These are phyloP conservation scores for Singerocomus inundabilis DNA, from an alignment of 1,284 basidiomycete genomes.

Conservation along the genomic window DNA sequence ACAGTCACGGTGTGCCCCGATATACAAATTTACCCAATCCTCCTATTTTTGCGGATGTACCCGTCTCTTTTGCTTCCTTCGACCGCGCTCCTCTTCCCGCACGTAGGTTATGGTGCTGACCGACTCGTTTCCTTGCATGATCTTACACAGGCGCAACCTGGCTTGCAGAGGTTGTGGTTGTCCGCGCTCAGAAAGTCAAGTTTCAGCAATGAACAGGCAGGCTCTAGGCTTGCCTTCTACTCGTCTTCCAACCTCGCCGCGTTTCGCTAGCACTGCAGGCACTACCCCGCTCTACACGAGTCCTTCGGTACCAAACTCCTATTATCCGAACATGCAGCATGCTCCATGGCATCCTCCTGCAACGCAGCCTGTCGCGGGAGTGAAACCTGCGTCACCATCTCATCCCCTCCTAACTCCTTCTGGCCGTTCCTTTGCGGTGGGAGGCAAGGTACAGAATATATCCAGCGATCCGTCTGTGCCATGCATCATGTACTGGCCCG, in stretches of 20 bases:
- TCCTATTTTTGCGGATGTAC: slow-evolving; percentile 20
- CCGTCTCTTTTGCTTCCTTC: slow-evolving; percentile 13
- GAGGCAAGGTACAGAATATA: slow-evolving; percentile 75
- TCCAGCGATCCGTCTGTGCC: slow-evolving; percentile 66
- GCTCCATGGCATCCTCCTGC: slow-evolving; percentile 14
- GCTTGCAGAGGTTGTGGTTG: slow-evolving; percentile 72
- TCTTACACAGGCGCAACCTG: slow-evolving; percentile 62
- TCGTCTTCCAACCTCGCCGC: slow-evolving; percentile 43
- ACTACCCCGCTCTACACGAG: slow-evolving; percentile 11
- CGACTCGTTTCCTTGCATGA: slow-evolving; percentile 45
- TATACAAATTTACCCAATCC: slow-evolving; percentile 26
- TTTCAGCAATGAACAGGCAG: slow-evolving; percentile 32
- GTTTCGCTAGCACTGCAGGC: slow-evolving; percentile 35
- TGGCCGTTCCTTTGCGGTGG: slow-evolving; percentile 66
- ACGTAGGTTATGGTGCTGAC: slow-evolving; percentile 37
- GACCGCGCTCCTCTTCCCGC: slow-evolving; percentile 8
- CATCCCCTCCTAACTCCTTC: slow-evolving; percentile 77
- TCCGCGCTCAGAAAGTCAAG: slow-evolving; percentile 45
- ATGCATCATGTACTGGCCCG: slow-evolving; percentile 84
- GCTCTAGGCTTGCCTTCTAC: slow-evolving; percentile 26
- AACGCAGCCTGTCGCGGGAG: slow-evolving; percentile 16
- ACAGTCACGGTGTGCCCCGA: slow-evolving; percentile 19
- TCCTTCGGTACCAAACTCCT: slow-evolving; percentile 27
- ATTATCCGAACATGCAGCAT: slow-evolving; percentile 18
- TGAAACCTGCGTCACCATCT: slow-evolving; percentile 37